Evolutionary conservation across 2,329 filamentous ascomycete genomes (phyloP).

Genomic region (Aureobasidium sp.): DNA sequence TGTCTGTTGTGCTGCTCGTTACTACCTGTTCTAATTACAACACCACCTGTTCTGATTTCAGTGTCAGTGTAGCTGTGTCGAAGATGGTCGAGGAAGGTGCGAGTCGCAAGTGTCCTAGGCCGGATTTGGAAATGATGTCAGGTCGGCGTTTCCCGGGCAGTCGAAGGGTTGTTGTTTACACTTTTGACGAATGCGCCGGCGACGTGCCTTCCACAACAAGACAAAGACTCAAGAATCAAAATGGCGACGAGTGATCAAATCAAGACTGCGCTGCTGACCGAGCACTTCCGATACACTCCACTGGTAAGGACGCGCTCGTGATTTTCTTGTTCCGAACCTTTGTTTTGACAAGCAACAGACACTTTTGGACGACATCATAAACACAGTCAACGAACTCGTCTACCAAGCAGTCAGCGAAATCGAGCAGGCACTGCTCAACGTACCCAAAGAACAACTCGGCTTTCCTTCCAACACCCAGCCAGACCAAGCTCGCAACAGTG

Average conservation of each 20-base stretch:
- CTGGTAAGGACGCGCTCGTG: constrained; percentile 53
- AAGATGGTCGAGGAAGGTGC: neutral
- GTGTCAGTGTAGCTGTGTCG: too few relatives aligned
- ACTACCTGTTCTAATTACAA: too few relatives aligned
- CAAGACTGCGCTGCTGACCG: constrained; percentile 66
- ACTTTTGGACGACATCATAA: constrained; percentile 96
- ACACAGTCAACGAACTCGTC: constrained; percentile 87
- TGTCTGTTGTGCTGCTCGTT: too few relatives aligned
- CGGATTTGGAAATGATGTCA: neutral
- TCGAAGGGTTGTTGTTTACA: constrained; percentile 10
- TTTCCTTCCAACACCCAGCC: constrained; percentile 45
- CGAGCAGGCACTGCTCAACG: constrained; percentile 70
- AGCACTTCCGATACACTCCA: constrained; percentile 92
- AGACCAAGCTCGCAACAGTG: constrained; percentile 35
- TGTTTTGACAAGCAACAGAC: constrained; percentile 49
- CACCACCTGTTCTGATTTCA: too few relatives aligned
- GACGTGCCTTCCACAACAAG: neutral
- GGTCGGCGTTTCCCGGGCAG: neutral
- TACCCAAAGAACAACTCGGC: constrained; percentile 70
- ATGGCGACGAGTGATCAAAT: constrained; percentile 42
- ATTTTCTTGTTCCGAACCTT: neutral
- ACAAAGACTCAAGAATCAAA: neutral
- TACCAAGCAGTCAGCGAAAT: constrained; percentile 84
- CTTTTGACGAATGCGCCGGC: constrained; percentile 10
- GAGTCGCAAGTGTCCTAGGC: neutral